Conservation (phyloP, 2,329 filamentous ascomycete genomes). For the Pseudogymnoascus sp. region DNA sequence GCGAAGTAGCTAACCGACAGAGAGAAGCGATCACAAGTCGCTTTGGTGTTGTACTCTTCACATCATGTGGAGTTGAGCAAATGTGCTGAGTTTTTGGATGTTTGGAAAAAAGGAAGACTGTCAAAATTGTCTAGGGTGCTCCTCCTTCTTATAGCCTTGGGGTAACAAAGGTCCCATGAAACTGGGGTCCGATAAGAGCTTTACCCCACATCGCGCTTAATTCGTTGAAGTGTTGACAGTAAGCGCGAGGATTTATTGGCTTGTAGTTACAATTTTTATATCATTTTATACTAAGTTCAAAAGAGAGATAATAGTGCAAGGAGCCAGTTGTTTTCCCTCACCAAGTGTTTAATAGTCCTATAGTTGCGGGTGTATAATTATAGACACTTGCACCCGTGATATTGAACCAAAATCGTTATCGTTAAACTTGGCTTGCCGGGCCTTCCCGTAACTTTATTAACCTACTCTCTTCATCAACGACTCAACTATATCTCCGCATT, state of each 20-base stretch:
- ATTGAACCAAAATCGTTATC: neutral
- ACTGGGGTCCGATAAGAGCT: neutral
- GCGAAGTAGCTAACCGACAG: neutral
- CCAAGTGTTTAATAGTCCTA: neutral
- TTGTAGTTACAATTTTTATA: neutral
- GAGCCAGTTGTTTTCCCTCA: neutral
- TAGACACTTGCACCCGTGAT: neutral
- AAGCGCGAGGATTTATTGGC: neutral
- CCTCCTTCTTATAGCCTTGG: neutral
- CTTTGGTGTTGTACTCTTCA: neutral
- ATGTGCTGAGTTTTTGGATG: neutral
- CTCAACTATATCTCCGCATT: neutral
- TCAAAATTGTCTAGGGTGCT: neutral
- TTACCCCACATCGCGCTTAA: neutral
- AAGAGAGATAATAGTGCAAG: neutral
- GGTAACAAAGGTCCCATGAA: neutral
- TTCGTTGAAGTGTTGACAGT: neutral
- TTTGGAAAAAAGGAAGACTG: neutral
- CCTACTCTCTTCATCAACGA: slow-evolving; percentile 11
- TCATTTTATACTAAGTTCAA: neutral
- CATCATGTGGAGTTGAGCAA: neutral
- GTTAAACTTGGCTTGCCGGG: neutral
- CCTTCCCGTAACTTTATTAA: slow-evolving; percentile 1
- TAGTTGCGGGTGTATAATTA: neutral
- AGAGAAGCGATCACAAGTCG: neutral